These are phyloP conservation scores for Stephania cephalantha DNA, from an alignment of 164 flowering plant genomes.

Conservation along the genomic window DNA sequence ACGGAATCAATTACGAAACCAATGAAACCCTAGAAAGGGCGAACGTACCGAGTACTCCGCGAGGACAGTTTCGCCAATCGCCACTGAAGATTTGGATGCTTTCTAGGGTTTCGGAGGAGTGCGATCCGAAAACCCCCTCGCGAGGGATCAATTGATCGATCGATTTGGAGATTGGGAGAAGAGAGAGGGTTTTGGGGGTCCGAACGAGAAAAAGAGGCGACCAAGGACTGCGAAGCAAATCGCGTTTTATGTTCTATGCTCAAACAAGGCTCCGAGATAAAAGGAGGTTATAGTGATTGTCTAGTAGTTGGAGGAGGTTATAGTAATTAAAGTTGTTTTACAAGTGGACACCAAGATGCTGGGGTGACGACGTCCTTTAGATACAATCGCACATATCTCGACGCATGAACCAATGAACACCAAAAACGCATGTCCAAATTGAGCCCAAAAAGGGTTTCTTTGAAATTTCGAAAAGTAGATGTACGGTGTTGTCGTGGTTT, in stretches of 20 bases:
- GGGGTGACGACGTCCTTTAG: too few species aligned
- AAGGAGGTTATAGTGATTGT: neutral
- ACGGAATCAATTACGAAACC: too few species aligned
- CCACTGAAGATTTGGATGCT: neutral
- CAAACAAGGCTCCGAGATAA: neutral
- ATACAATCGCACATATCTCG: too few species aligned
- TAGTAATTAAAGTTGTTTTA: too few species aligned
- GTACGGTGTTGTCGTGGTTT: too few species aligned
- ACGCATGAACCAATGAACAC: too few species aligned
- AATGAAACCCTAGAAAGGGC: neutral
- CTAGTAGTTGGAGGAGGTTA: neutral
- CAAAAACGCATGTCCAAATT: too few species aligned
- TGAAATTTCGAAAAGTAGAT: too few species aligned
- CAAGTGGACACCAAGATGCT: too few species aligned
- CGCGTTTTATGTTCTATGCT: neutral
- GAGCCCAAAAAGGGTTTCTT: too few species aligned
- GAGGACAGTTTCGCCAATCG: neutral
- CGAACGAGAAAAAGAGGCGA: neutral
- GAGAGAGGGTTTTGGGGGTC: conserved; percentile 4
- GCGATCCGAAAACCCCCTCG: neutral
- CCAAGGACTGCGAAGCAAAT: neutral
- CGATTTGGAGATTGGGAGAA: neutral
- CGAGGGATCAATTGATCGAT: neutral
- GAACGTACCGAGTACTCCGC: neutral
- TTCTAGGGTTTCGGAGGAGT: neutral